Conservation (phyloP, 371 early-diverging fungal species). For the Mucor saturninus region DNA sequence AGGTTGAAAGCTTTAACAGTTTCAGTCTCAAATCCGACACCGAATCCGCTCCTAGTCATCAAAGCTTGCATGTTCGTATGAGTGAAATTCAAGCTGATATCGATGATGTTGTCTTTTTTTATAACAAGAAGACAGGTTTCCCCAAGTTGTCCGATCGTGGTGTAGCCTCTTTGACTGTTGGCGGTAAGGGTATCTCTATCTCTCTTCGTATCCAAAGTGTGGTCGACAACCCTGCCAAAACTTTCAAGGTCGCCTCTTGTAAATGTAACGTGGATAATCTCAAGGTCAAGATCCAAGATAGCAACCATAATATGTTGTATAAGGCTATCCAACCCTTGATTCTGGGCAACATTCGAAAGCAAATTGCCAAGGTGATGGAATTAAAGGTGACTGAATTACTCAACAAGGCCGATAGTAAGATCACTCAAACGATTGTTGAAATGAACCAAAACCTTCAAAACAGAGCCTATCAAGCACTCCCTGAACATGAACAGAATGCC, state of each 20-base stretch:
- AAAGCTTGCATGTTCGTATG: slow-evolving; percentile 35
- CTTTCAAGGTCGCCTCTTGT: slow-evolving; percentile 41
- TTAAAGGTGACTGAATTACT: slow-evolving; percentile 43
- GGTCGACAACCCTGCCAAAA: slow-evolving; percentile 33
- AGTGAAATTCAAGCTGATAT: slow-evolving; percentile 41
- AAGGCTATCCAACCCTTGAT: slow-evolving; percentile 54
- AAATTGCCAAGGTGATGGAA: slow-evolving; percentile 55
- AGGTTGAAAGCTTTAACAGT: slow-evolving; percentile 42
- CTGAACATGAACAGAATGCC: slow-evolving; percentile 19
- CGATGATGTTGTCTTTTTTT: slow-evolving; percentile 60
- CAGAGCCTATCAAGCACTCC: slow-evolving; percentile 22
- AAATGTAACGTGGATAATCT: slow-evolving; percentile 56
- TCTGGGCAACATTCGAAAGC: slow-evolving; percentile 52
- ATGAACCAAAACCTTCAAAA: slow-evolving; percentile 32
- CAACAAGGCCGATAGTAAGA: slow-evolving; percentile 36
- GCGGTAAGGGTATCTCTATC: slow-evolving; percentile 61
- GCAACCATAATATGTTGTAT: slow-evolving; percentile 55
- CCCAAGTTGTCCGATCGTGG: slow-evolving; percentile 63
- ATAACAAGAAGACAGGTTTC: slow-evolving; percentile 65
- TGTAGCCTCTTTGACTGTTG: slow-evolving; percentile 51
- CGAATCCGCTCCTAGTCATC: slow-evolving; percentile 50
- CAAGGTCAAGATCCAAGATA: slow-evolving; percentile 55
- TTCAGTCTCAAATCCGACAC: slow-evolving; percentile 42
- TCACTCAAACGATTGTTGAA: slow-evolving; percentile 33
- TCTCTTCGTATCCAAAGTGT: slow-evolving; percentile 39